phyloP scores from a whole-genome alignment of 116 monocot species.

The Posidonia oceanica region DNA sequence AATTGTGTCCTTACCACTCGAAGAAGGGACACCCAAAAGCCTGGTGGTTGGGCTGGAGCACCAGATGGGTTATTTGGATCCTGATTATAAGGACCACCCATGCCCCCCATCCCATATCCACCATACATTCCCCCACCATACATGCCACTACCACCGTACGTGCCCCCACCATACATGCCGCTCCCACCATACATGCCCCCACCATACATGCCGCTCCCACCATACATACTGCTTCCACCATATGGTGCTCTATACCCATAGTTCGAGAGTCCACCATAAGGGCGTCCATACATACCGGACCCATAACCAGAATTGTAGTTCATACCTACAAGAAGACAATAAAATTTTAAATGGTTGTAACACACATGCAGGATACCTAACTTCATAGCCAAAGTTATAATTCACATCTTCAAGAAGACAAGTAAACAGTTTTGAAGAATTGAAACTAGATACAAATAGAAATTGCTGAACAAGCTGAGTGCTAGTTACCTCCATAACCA shows the following conservation, averaged over 20 bases:
- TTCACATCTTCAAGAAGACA: no score
- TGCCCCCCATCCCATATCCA: conserved; percentile 26
- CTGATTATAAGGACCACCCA: conserved; percentile 38
- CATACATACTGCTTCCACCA: conserved; percentile 38
- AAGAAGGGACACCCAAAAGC: conserved; percentile 57
- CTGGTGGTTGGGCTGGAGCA: conserved; percentile 31
- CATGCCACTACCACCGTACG: conserved; percentile 4
- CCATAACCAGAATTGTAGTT: conserved; percentile 34
- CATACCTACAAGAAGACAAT: conserved; percentile 1
- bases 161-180: conserved; percentile 3
- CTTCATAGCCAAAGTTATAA: no score
- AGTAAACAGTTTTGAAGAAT: background rate
- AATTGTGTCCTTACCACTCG: conserved; percentile 29
- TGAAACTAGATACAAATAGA: background rate
- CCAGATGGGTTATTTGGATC: conserved; percentile 40
- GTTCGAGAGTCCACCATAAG: background rate
- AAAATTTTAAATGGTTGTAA: no score
- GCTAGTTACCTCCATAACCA: conserved; percentile 47
- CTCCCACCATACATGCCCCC: conserved; percentile 35
- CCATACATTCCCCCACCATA: conserved; percentile 9
- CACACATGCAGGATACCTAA: conserved; percentile 11
- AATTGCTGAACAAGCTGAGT: background rate
- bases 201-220: conserved; percentile 22
- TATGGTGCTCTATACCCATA: conserved; percentile 16
- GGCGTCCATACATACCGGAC: conserved; percentile 23